Percentiles rank a stretch among this genome's conserved stretches.
Evolutionary conservation across 352 stramenopile species (phyloP).

Genomic region (Phytophthora hybrid): DNA sequence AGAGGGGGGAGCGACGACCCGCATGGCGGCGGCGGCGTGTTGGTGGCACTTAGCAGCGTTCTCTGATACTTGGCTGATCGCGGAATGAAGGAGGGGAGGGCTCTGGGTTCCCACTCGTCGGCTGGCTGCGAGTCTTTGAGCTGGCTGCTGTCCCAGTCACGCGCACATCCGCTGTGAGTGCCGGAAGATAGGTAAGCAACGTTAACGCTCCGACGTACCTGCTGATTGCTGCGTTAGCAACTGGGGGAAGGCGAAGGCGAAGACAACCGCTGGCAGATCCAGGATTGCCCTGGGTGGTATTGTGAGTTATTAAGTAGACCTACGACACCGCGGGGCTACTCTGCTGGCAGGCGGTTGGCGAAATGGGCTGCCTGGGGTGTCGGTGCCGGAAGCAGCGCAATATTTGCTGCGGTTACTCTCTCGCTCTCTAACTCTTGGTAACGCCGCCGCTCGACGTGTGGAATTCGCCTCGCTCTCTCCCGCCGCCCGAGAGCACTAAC

Average conservation of each 20-base stretch:
- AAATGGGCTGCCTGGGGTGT: conserved; percentile 8
- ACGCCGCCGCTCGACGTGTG: conserved; percentile 12
- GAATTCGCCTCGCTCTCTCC: conserved; percentile 23
- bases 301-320: no score
- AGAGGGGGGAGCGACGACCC: conserved; percentile 36
- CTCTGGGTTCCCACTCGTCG: conserved; percentile 15
- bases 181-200: conserved; percentile 29
- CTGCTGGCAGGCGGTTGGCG: conserved; percentile 10
- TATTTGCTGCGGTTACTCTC: conserved; percentile 22
- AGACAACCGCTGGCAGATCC: conserved; percentile 2
- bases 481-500: conserved; percentile 5
- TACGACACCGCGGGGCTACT: no score
- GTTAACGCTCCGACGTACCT: conserved; percentile 24
- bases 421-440: conserved; percentile 10
- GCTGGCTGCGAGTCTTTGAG: not conserved
- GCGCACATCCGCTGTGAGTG: conserved; percentile 20
- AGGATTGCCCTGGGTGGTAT: no score
- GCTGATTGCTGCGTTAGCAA: conserved; percentile 31
- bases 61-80: conserved; percentile 17
- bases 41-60: no score
- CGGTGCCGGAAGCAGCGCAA: not conserved
- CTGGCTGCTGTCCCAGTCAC: not conserved
- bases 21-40: conserved; percentile 16
- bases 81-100: conserved; percentile 22
- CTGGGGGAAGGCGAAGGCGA: conserved; percentile 19